Conservation (phyloP, 345 rosid species). For the Alliaria petiolata region DNA sequence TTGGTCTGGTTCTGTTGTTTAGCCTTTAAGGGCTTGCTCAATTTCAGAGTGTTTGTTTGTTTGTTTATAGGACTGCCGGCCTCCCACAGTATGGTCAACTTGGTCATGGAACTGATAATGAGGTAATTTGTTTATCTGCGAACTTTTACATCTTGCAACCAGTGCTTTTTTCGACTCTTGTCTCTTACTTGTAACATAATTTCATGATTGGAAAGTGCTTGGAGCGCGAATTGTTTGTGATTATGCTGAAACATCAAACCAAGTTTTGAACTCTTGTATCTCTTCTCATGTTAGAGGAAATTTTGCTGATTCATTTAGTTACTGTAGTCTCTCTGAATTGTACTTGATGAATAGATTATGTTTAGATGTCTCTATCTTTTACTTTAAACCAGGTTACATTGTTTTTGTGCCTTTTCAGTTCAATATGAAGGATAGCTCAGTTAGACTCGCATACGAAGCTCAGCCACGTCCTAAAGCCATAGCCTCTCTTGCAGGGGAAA, state of each 20-base stretch:
- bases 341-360: neutral
- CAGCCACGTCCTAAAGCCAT: constrained; percentile 91
- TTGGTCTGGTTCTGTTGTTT: constrained; percentile 25
- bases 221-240: neutral
- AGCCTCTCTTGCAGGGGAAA: constrained; percentile 69
- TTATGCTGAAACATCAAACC: neutral
- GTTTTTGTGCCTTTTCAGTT: constrained; percentile 41
- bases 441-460: constrained; percentile 86
- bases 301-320: neutral
- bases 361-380: neutral
- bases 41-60: constrained; percentile 27
- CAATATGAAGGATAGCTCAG: constrained; percentile 92
- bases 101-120: constrained; percentile 99
- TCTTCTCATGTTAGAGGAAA: neutral
- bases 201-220: neutral
- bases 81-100: constrained; percentile 99
- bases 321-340: neutral
- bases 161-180: neutral
- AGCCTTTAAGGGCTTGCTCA: neutral
- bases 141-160: neutral
- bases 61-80: constrained; percentile 78
- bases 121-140: constrained; percentile 41
- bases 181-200: neutral
- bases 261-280: neutral
- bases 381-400: neutral